phyloP scores from a whole-genome alignment of 371 early-diverging fungal genomes.

The Rhizopus microsporus region DNA sequence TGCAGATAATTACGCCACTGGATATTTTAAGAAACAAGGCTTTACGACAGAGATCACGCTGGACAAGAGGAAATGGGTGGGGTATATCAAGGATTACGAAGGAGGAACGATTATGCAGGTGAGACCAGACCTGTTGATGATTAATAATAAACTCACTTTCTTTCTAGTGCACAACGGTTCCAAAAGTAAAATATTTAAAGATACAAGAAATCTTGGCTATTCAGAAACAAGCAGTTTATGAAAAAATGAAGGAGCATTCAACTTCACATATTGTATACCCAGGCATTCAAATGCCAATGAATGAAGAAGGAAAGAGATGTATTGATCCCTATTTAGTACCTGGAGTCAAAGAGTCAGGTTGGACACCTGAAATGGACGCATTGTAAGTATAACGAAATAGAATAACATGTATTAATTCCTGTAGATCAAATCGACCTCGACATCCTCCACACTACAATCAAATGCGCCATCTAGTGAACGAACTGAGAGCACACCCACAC shows the following conservation, averaged over 20 bases:
- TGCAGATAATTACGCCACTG: slow-evolving; percentile 99
- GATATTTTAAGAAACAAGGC: slow-evolving; percentile 99
- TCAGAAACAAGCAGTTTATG: slow-evolving; percentile 78
- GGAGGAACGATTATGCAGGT: slow-evolving; percentile 98
- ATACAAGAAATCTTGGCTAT: slow-evolving; percentile 60
- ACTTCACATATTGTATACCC: slow-evolving; percentile 78
- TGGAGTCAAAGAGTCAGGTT: slow-evolving; percentile 88
- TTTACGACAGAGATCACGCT: slow-evolving; percentile 96
- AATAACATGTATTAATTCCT: not conserved
- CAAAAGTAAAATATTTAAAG: slow-evolving; percentile 58
- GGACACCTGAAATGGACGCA: slow-evolving; percentile 87
- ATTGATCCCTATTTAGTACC: slow-evolving; percentile 66
- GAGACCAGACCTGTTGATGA: too few relatives aligned
- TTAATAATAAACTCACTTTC: not conserved
- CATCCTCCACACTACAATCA: slow-evolving; percentile 64
- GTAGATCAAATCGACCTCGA: slow-evolving; percentile 52
- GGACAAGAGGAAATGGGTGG: slow-evolving; percentile 94
- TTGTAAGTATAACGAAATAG: slow-evolving; percentile 26
- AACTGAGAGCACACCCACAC: slow-evolving; percentile 72
- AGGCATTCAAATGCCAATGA: slow-evolving; percentile 72
- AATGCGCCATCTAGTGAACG: slow-evolving; percentile 74
- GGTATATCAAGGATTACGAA: slow-evolving; percentile 99
- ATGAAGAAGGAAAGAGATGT: slow-evolving; percentile 45
- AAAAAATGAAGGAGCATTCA: slow-evolving; percentile 77
- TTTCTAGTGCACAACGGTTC: slow-evolving; percentile 57